A percentile compares a stretch with the other conserved stretches of the same genome.
Evolutionary conservation across 257 asterid species (phyloP).

Genomic region (Paraleonurus japonicus): DNA sequence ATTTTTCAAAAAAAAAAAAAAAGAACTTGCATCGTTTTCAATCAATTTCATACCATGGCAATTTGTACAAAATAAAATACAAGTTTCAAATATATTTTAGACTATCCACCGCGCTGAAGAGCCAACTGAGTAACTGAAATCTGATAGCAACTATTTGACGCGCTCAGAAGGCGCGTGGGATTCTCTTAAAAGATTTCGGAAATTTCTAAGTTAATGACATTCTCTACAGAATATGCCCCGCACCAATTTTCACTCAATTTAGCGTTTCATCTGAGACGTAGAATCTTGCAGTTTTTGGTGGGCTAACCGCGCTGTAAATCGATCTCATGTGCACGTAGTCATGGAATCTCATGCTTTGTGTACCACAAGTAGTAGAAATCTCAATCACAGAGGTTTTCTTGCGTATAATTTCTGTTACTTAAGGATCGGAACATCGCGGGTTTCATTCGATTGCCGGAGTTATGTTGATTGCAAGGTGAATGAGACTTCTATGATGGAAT

Average conservation of each 20-base stretch:
- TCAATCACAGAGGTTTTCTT: conserved; percentile 27
- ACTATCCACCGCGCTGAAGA: neutral
- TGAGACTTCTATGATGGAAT: conserved; percentile 12
- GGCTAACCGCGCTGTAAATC: conserved; percentile 11
- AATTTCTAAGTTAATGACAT: conserved; percentile 23
- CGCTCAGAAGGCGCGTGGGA: conserved; percentile 25
- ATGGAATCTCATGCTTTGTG: conserved; percentile 47
- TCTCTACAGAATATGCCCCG: neutral
- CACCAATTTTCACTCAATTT: conserved; percentile 4
- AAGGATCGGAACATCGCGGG: conserved; percentile 28
- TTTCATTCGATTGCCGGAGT: conserved; percentile 29
- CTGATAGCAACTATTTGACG: neutral
- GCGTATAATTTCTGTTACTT: conserved; percentile 27
- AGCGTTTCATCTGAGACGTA: neutral
- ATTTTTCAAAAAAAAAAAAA: too few relatives aligned
- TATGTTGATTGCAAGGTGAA: conserved; percentile 46
- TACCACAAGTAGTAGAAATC: conserved; percentile 25
- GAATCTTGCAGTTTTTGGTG: neutral
- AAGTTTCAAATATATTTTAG: neutral
- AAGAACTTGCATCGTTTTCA: too few relatives aligned
- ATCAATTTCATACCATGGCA: neutral
- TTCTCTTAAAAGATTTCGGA: conserved; percentile 16
- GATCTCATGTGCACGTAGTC: conserved; percentile 17
- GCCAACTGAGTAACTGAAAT: neutral
- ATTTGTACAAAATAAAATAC: neutral